Conservation (phyloP, 257 asterid species). For the Mitragyna speciosa region DNA sequence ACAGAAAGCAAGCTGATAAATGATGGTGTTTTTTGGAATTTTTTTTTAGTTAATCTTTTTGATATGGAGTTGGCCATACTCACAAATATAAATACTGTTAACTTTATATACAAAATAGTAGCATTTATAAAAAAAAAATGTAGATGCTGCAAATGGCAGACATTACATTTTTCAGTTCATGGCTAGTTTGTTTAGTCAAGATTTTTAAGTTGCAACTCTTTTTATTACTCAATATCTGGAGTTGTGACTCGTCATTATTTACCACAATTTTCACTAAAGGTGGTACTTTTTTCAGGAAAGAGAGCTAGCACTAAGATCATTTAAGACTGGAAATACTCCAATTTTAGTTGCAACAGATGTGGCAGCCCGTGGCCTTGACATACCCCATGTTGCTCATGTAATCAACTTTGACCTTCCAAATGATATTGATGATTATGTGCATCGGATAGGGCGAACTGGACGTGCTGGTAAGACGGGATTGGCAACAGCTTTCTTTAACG, state of each 20-base stretch:
- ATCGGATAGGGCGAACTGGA: slow-evolving; percentile 94
- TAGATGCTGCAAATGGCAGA: not conserved
- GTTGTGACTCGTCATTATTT: not conserved
- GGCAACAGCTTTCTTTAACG: slow-evolving; percentile 92
- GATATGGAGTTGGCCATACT: no score
- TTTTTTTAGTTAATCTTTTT: not conserved
- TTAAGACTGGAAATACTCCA: slow-evolving; percentile 80
- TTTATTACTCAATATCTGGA: not conserved
- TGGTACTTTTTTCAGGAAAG: slow-evolving; percentile 58
- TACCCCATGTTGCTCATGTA: slow-evolving; percentile 92
- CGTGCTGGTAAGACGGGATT: slow-evolving; percentile 91
- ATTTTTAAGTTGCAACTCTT: not conserved
- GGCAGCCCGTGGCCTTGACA: slow-evolving; percentile 98
- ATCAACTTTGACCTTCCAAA: slow-evolving; percentile 96
- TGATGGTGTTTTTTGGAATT: not conserved
- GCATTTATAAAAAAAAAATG: no score
- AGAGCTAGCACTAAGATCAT: slow-evolving; percentile 83
- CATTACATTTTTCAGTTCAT: not conserved
- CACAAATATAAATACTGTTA: no score
- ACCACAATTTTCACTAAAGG: not conserved
- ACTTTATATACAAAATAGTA: not conserved
- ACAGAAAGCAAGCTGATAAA: not conserved
- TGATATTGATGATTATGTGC: slow-evolving; percentile 92
- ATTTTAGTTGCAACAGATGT: slow-evolving; percentile 93
- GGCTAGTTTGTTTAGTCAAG: not conserved